Percentiles rank a stretch among this genome's conserved stretches.
These are phyloP conservation scores for Ascodesmis nigricans DNA, from an alignment of 495 filamentous ascomycete genomes.

Conservation along the genomic window DNA sequence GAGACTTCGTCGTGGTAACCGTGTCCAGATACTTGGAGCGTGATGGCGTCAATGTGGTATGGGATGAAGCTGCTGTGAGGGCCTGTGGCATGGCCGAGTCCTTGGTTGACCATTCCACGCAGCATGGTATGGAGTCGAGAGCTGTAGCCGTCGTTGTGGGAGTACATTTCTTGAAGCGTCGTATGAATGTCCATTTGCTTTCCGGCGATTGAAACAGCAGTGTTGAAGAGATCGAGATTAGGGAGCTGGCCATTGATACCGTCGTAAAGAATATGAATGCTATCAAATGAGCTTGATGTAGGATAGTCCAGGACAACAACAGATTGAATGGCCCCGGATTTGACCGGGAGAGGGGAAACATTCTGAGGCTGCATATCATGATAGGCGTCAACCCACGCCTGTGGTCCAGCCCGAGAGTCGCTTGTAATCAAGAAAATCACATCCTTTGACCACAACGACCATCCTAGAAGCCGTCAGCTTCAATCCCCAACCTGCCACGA, in stretches of 20 bases:
- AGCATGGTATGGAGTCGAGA: constrained; percentile 75
- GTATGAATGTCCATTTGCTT: constrained; percentile 81
- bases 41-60: constrained; percentile 93
- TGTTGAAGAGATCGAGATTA: constrained; percentile 90
- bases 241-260: constrained; percentile 90
- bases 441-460: constrained; percentile 97
- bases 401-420: constrained; percentile 73
- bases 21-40: constrained; percentile 65
- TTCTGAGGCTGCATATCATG: constrained; percentile 54
- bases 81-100: constrained; percentile 69
- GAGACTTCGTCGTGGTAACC: constrained; percentile 97
- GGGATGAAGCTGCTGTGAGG: constrained; percentile 91
- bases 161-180: constrained; percentile 66
- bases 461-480: constrained; percentile 32
- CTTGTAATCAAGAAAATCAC: constrained; percentile 79
- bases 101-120: constrained; percentile 81
- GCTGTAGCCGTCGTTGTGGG: constrained; percentile 59
- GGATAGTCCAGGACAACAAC: constrained; percentile 87
- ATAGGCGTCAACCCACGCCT: constrained; percentile 96
- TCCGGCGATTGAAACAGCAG: constrained; percentile 63
- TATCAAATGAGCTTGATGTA: constrained; percentile 58
- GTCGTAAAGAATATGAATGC: constrained; percentile 79
- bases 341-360: constrained; percentile 62
- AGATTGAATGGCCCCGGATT: constrained; percentile 81
- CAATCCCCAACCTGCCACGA: not conserved